Percentiles rank a stretch among this genome's conserved stretches.
These are phyloP conservation scores for Amylostereum areolatum DNA, from an alignment of 1,284 basidiomycete genomes.

Conservation along the genomic window DNA sequence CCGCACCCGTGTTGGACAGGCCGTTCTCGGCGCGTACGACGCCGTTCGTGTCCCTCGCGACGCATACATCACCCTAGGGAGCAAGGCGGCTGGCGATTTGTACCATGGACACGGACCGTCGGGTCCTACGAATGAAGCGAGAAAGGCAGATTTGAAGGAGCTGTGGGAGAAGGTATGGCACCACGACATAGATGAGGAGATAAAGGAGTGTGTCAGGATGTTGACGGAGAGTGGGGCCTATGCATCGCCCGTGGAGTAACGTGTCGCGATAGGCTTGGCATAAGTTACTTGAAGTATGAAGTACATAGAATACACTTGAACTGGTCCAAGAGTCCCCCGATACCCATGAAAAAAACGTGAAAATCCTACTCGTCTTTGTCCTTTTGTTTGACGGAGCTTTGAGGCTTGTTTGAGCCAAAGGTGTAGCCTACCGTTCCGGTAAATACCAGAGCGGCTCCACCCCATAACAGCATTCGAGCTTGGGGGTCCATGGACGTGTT, in stretches of 20 bases:
- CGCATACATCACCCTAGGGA: conserved; percentile 37
- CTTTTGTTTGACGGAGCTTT: conserved; percentile 1
- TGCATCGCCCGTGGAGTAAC: too few species aligned
- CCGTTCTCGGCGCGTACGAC: conserved; percentile 40
- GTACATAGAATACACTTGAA: too few species aligned
- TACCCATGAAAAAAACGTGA: too few species aligned
- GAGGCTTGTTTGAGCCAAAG: conserved; percentile 3
- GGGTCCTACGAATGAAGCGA: conserved; percentile 13
- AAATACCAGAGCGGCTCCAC: conserved; percentile 63
- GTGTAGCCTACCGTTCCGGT: conserved; percentile 72
- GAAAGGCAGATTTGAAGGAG: conserved; percentile 25
- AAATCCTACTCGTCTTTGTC: conserved; percentile 5
- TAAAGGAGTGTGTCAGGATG: too few species aligned
- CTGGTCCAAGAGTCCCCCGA: too few species aligned
- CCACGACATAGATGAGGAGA: conserved; percentile 35
- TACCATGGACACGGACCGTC: conserved; percentile 21
- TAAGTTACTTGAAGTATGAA: too few species aligned
- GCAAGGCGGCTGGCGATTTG: conserved; percentile 28
- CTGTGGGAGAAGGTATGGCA: conserved; percentile 43
- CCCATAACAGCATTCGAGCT: conserved; percentile 47
- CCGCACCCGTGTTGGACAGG: conserved; percentile 19
- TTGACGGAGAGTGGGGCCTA: too few species aligned
- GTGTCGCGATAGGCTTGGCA: too few species aligned
- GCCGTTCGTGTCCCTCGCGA: conserved; percentile 36
- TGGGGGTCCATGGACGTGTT: conserved; percentile 24